Base-by-base conservation (phyloP, 805 yeast genomes). In the Clavispora vitiphila region DNA sequence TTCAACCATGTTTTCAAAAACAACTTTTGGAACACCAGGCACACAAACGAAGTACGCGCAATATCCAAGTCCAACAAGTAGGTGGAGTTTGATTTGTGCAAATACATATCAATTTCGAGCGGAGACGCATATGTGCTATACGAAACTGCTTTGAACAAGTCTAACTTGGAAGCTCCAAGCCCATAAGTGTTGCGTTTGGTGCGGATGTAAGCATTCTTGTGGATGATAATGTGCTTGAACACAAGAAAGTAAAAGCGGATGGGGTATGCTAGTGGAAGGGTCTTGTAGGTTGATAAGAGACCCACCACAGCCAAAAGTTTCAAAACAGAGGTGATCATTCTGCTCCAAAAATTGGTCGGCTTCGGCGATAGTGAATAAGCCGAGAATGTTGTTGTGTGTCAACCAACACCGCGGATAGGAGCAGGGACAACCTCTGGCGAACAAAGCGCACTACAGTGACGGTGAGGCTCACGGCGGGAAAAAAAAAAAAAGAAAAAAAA, bases 81-180 rank as follows among this genome's bases (percentile, higher is more conserved):
- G 1, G 96, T 84, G 6, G 91, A 80, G 60, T 91, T 91, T 42
- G 84, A 79, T 66, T 90, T 91, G 68, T 90, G 98, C 37, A 88
- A 54, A 56, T 87, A 87, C 67, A 86, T 76, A 61, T 90, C 97
- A 56, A 87, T 80, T 57, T 90, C 97, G 55, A 85, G 63, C 7
- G 85, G 79, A 1, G 91, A 81, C 22, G 84, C 85, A 45, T 77
- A 78, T 0, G 89, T 75, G 18, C 59, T 49, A 48, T 67, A 67
- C 11, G 58, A 52, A 1, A 68, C 56, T 34, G 74, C 67, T 10
- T 69, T 65, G 57, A 81, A 81, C n/a, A 70, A 49, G 30, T 65
- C 43, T 37, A 53, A 41, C 29, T 47, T 41, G 15, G 50, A 37
- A 21, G 48, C 57, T 31, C 61, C 58, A 30, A 60, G 49, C 10